A percentile compares a stretch with the other conserved stretches of the same genome.
These are phyloP conservation scores for Keithomyces neogunnii DNA, from an alignment of 2,329 filamentous ascomycete genomes.

Conservation along the genomic window DNA sequence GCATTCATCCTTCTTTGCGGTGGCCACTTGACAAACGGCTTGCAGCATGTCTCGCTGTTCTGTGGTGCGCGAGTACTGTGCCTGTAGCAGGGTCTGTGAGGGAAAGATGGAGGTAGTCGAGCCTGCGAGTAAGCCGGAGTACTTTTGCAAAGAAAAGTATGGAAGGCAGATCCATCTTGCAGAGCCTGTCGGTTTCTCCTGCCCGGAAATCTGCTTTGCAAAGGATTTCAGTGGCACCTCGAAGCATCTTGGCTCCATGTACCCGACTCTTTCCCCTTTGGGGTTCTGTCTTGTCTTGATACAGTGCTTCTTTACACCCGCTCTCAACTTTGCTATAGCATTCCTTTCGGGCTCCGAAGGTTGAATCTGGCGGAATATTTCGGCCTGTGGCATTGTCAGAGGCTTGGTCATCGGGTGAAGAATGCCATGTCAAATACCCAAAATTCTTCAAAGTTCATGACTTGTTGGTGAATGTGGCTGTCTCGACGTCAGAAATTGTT, in stretches of 20 bases:
- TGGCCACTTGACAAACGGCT: constrained; percentile 31
- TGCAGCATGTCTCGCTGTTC: constrained; percentile 36
- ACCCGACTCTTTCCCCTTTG: constrained; percentile 28
- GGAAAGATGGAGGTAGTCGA: constrained; percentile 28
- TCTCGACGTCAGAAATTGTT: constrained; percentile 7
- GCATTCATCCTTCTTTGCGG: constrained; percentile 26
- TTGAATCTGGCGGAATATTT: constrained; percentile 23
- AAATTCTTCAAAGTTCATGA: constrained; percentile 34
- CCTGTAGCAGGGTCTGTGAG: constrained; percentile 33
- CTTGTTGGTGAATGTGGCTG: constrained; percentile 29
- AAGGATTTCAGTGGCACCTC: constrained; percentile 23
- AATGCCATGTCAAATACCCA: constrained; percentile 12
- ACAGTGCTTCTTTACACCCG: constrained; percentile 26
- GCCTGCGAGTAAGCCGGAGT: constrained; percentile 27
- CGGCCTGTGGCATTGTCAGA: constrained; percentile 18
- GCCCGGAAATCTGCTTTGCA: constrained; percentile 10
- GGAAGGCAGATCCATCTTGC: constrained; percentile 37
- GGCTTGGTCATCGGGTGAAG: not conserved
- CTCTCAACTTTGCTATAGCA: constrained; percentile 26
- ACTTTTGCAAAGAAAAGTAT: constrained; percentile 37
- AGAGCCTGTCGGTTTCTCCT: constrained; percentile 7
- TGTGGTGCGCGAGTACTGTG: constrained; percentile 29
- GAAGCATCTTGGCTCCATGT: constrained; percentile 32
- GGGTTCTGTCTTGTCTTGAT: constrained; percentile 29
- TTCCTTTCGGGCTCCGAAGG: constrained; percentile 25